A percentile compares a stretch with the other conserved stretches of the same genome.
phyloP scores from a whole-genome alignment of 225 moss, liverwort and hornwort species.

The Polytrichum commune region DNA sequence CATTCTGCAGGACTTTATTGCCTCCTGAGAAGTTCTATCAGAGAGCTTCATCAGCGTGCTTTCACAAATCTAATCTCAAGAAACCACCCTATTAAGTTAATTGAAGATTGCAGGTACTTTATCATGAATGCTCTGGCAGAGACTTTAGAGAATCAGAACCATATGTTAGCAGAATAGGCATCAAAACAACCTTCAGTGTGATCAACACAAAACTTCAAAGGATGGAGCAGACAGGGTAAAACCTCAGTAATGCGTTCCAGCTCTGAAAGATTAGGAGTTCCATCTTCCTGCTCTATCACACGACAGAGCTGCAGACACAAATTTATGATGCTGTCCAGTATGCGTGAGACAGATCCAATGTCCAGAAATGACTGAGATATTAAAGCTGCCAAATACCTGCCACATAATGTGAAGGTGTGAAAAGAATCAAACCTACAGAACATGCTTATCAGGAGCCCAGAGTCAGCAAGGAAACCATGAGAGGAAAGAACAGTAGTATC shows the following conservation, averaged over 20 bases:
- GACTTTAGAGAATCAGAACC: too few species aligned
- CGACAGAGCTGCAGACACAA: slow-evolving; percentile 93
- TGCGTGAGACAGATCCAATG: slow-evolving; percentile 96
- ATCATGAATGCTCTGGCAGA: too few species aligned
- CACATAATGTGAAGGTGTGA: neutral
- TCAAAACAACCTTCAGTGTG: too few species aligned
- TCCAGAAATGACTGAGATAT: slow-evolving; percentile 98
- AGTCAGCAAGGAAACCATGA: neutral
- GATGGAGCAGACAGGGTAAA: neutral
- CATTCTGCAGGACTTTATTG: too few species aligned
- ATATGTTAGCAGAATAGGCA: too few species aligned
- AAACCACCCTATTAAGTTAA: too few species aligned
- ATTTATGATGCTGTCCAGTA: slow-evolving; percentile 94
- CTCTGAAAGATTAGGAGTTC: slow-evolving; percentile 70
- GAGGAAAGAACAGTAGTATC: too few species aligned
- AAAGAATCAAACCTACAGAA: neutral
- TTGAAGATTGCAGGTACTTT: too few species aligned
- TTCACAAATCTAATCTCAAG: too few species aligned
- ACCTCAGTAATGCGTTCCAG: slow-evolving; percentile 95
- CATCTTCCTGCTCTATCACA: slow-evolving; percentile 92
- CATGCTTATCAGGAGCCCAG: neutral
- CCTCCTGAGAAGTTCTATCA: too few species aligned
- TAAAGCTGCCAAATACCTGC: slow-evolving; percentile 92
- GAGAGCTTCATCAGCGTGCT: too few species aligned
- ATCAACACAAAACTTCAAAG: too few species aligned